phyloP scores from a whole-genome alignment of 352 stramenopile genomes.

The Globisporangium alternatum region DNA sequence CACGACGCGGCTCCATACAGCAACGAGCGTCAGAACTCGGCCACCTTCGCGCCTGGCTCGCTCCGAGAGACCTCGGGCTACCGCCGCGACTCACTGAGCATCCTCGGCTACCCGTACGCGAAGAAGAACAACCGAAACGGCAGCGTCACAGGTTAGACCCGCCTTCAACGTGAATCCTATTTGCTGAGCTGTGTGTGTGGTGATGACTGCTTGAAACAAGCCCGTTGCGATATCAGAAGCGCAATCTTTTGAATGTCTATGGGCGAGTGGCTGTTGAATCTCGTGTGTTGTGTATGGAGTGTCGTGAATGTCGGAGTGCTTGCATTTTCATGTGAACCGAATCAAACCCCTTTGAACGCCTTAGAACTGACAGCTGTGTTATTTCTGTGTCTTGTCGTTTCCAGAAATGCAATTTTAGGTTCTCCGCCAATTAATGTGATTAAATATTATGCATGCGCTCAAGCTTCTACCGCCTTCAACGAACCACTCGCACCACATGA shows the following conservation, averaged over 20 bases:
- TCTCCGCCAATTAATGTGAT: constrained; percentile 22
- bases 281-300: constrained; percentile 1
- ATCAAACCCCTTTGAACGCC: constrained; percentile 21
- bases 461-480: constrained; percentile 2
- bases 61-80: constrained; percentile 57
- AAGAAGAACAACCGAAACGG: constrained; percentile 67
- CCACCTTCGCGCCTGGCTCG: constrained; percentile 26
- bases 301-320: not conserved
- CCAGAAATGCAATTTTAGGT: constrained; percentile 44
- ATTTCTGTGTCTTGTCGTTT: constrained; percentile 16
- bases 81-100: constrained; percentile 71
- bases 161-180: constrained; percentile 12
- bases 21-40: constrained; percentile 11
- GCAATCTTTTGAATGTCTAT: not conserved
- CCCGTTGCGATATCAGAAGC: not conserved
- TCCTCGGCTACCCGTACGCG: constrained; percentile 81
- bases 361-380: constrained; percentile 18
- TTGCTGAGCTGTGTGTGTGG: not conserved
- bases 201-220: not conserved
- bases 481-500: not conserved
- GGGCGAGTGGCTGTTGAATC: not conserved
- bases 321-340: not conserved
- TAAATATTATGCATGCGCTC: constrained; percentile 26
- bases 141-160: constrained; percentile 42
- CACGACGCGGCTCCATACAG: constrained; percentile 9